Evolutionary conservation across 164 flowering plant species (phyloP), one percentile per base, ranked within the genome.

Genomic region (Santalum album): DNA sequence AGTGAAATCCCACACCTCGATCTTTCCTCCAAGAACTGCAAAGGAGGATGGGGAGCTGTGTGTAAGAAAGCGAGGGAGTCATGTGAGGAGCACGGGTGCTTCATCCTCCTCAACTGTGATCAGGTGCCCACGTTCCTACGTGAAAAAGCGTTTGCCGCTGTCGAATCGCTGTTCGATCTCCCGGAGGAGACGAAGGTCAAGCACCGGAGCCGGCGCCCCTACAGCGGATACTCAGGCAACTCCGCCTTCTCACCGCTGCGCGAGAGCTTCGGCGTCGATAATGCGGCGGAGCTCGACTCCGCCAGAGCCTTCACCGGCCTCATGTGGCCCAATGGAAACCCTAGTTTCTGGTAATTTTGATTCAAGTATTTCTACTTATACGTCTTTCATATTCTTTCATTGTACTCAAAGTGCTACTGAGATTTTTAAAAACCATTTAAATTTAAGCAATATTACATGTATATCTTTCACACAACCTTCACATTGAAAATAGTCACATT

Each of bases 301-400:
- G 51, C 65, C 50, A 71, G 55, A 25, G 60, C 58, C 20, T 81
- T 79, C 58, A 74, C 80, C 0, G n/a, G 62, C 25, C 77, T 81
- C 67, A 59, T 84, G 73, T 84, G 90, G 85, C 80, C 85, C 1
- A 35, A 69, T 1, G 86, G 84, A 5, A 73, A 78, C 54, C 69
- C 67, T 0, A 12, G 17, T 25, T 80, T 80, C 78, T 68, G 80
- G 86, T 80, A 54, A 48, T 20, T 53, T 20, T 38, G n/a, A n/a
- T n/a, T n/a, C n/a, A n/a, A n/a, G n/a, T n/a, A n/a, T n/a, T n/a
- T n/a, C n/a, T n/a, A n/a, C n/a, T n/a, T n/a, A n/a, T n/a, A n/a
- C n/a, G n/a, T n/a, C n/a, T n/a, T n/a, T n/a, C n/a, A n/a, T n/a
- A n/a, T n/a, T n/a, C n/a, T n/a, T n/a, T n/a, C n/a, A n/a, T n/a